phyloP scores from a whole-genome alignment of 331 rosid genomes.

The Quercus phellos region DNA sequence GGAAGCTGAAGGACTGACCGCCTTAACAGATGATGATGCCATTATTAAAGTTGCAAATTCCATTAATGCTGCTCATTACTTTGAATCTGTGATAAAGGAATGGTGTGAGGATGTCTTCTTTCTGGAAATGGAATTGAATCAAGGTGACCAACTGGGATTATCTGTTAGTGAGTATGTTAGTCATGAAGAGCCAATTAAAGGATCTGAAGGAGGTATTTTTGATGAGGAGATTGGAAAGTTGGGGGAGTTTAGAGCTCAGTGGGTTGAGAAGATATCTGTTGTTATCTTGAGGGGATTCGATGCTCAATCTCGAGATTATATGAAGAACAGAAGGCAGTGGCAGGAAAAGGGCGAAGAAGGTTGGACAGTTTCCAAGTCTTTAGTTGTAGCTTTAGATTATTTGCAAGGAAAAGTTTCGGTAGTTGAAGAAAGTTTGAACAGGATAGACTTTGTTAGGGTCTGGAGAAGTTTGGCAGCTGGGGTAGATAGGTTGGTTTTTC shows the following conservation, averaged over 20 bases:
- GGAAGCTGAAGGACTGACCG: constrained; percentile 97
- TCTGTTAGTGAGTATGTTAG: constrained; percentile 18
- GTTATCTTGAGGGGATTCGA: constrained; percentile 88
- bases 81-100: constrained; percentile 67
- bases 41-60: constrained; percentile 72
- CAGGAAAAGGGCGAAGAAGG: constrained; percentile 73
- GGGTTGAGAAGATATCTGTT: constrained; percentile 71
- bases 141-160: constrained; percentile 29
- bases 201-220: constrained; percentile 45
- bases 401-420: constrained; percentile 54
- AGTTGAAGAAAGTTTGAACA: constrained; percentile 59
- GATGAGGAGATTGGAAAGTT: constrained; percentile 57
- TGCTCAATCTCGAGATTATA: constrained; percentile 61
- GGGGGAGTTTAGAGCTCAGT: constrained; percentile 62
- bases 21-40: constrained; percentile 77
- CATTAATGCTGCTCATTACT: constrained; percentile 70
- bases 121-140: constrained; percentile 60
- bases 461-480: constrained; percentile 92
- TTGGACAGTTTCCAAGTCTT: constrained; percentile 67
- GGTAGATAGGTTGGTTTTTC: constrained; percentile 56
- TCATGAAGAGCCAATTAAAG: constrained; percentile 20
- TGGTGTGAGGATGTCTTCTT: constrained; percentile 85
- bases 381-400: constrained; percentile 70
- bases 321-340: constrained; percentile 86
- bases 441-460: constrained; percentile 60